Evolutionary conservation across 1,284 basidiomycete species (phyloP), one percentile per base, ranked within the genome.

Genomic region (Lignosus rhinocerotis): DNA sequence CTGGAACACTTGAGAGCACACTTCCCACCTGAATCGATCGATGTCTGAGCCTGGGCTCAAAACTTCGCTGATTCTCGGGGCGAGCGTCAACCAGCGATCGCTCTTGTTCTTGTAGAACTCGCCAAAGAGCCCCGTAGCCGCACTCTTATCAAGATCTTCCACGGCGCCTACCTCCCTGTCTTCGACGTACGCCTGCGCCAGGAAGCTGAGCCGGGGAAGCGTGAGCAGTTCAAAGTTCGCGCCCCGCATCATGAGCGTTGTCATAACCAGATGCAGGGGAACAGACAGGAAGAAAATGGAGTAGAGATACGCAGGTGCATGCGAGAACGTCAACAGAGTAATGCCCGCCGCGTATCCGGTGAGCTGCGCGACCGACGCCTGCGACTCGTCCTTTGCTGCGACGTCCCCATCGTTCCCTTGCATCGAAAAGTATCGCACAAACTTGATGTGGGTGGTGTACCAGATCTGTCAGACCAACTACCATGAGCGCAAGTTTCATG

Each of bases 381-480:
- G 71, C 8, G 71, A 70, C 56, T 72, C 71, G 45, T 70, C 69
- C 57, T 72, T 72, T 3, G 71, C 71, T 5, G 71, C 71, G 46
- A 72, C 71, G 47, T 72, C 71, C 34, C 71, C 71, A 17, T 66
- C 68, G 55, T 72, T 72, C 32, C 71, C 68, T 48, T 71, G 68
- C 53, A 58, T 59, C 10, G 71, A 67, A 60, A 71, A 72, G 60
- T 69, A 70, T 42, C 71, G 71, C n/a, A 72, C 60, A 53, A 69
- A 72, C 55, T 72, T 72, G 67, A 72, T 72, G 54, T 72, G 71
- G 6, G 70, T 71, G 17, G 71, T 72, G 60, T 69, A 68, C 71
- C 71, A 72, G 31, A 70, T 66, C 69, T 71, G 49, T 32, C 33
- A 50, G 8, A 44, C 19, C 17, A 4, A 4, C 4, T 11, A 12